Base-by-base conservation (phyloP, 2,329 filamentous ascomycete species). In the Sclerotiophoma versabilis region DNA sequence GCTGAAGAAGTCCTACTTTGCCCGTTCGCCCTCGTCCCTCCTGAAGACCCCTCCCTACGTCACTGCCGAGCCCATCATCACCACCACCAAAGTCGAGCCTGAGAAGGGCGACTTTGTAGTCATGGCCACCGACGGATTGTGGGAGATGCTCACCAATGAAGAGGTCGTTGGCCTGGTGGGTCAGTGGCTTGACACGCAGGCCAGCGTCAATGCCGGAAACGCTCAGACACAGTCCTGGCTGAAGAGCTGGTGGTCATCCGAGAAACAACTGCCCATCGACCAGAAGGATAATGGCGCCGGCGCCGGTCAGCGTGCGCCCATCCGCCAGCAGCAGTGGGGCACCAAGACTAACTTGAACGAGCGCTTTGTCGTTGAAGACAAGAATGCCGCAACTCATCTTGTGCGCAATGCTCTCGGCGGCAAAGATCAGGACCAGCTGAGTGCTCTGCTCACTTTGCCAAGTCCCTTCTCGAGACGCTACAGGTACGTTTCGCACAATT, bases 121-220 rank as follows among this genome's bases (percentile, higher is more conserved):
- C 58, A 88, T 99, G 82, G 95, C 95, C 19, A 97, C 95, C 0
- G 95, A 99, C 72, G 95, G 95, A 4, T 83, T 99, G 0, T 99
- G 95, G 95, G 95, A 99, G 77, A 98, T 98, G 95, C 83, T 99
- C 58, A 97, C 92, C 41, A 99, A 98, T 68, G 95, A 99, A 72
- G 95, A 99, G 79, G 95, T 97, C 1, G 90, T 99, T 44, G 95
- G 95, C 0, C 85, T 99, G 2, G 95, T 99, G 4, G 96, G 93
- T 14, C 92, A 96, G 75, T 99, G 95, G 95, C 86, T 99, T 41
- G 95, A 99, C 74, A 86, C 85, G 19, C 90, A 97, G 72, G 79
- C 64, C 59, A 74, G 46, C 59, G 75, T 61, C 60, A 72, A 56
- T 45, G 70, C 68, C 74, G 65, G 69, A 34, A 74, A 72, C 27